Percentiles rank a stretch among this genome's conserved stretches.
phyloP scores from a whole-genome alignment of 257 asterid species.

The Leonotis leonurus region DNA sequence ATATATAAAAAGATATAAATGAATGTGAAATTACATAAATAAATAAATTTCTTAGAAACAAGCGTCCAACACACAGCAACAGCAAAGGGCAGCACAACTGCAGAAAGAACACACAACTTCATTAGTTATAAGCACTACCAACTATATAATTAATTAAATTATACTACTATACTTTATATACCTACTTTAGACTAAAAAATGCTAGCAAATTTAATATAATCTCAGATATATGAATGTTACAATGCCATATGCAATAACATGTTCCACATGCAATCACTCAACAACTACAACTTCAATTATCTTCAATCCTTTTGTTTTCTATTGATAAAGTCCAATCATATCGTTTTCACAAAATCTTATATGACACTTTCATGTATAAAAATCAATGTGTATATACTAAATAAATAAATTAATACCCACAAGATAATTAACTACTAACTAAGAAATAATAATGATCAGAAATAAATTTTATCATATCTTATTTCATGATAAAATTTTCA shows the following conservation, averaged over 20 bases:
- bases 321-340: background rate
- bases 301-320: background rate
- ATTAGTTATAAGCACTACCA: background rate
- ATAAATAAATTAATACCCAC: too few species aligned
- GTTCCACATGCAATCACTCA: background rate
- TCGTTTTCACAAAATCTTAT: background rate
- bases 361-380: too few species aligned
- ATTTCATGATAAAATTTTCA: too few species aligned
- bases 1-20: background rate
- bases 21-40: constrained; percentile 8
- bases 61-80: constrained; percentile 67
- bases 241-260: background rate
- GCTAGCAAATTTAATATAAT: too few species aligned
- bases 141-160: too few species aligned
- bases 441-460: too few species aligned
- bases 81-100: constrained; percentile 85
- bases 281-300: background rate
- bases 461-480: too few species aligned
- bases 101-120: constrained; percentile 10
- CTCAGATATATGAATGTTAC: too few species aligned
- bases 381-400: too few species aligned
- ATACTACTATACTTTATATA: too few species aligned
- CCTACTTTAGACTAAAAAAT: too few species aligned
- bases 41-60: constrained; percentile 57
- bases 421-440: too few species aligned